Evolutionary conservation across 1,284 basidiomycete genomes (phyloP).

Genomic region (Tilletia horrida): DNA sequence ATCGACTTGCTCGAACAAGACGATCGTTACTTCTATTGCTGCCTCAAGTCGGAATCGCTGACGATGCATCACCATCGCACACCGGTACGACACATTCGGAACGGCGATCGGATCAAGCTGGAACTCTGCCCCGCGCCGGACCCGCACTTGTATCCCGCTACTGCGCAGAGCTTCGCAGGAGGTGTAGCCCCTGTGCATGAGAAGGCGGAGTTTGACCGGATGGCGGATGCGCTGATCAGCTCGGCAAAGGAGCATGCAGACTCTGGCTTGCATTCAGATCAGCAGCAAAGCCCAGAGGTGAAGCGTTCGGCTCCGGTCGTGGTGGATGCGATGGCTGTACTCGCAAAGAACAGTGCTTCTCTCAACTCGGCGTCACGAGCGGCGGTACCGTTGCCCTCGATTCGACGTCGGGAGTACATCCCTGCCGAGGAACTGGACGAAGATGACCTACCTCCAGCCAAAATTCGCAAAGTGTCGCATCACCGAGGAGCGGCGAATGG

Average conservation of each 20-base stretch:
- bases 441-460: background rate
- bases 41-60: conserved; percentile 36
- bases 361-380: background rate
- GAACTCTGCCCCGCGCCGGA: background rate
- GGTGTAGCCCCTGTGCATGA: background rate
- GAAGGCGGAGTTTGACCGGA: background rate
- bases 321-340: conserved; percentile 13
- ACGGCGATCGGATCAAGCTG: background rate
- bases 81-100: conserved; percentile 53
- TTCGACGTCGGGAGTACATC: conserved; percentile 4
- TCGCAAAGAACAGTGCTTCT: background rate
- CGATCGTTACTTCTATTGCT: conserved; percentile 34
- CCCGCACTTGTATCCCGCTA: background rate
- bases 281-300: background rate
- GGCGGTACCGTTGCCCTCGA: background rate
- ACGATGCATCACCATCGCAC: conserved; percentile 38
- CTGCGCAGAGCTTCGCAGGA: background rate
- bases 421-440: conserved; percentile 1
- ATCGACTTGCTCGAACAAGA: conserved; percentile 37
- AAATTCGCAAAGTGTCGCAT: conserved; percentile 1
- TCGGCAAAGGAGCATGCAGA: conserved; percentile 5
- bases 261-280: no score
- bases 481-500: background rate
- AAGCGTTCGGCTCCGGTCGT: background rate
- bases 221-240: conserved; percentile 5